These are phyloP conservation scores for Takashimella koratensis DNA, from an alignment of 1,284 basidiomycete species.

Conservation along the genomic window DNA sequence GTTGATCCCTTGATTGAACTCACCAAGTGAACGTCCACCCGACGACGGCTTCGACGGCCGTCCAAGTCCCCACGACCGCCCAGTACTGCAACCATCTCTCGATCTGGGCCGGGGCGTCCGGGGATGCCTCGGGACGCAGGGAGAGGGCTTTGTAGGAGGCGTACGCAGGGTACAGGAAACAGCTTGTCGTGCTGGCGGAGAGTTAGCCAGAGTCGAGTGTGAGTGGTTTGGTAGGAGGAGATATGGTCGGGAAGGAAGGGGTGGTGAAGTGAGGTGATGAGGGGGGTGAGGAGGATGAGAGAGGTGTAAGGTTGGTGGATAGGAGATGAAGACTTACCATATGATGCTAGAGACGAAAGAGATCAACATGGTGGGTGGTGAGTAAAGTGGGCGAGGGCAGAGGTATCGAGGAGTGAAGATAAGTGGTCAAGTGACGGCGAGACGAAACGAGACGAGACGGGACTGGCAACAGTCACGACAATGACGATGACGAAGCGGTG, in stretches of 20 bases:
- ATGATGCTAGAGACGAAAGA: background rate
- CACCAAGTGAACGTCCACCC: constrained; percentile 71
- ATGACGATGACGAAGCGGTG: too few relatives aligned
- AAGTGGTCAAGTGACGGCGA: too few relatives aligned
- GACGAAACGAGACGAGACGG: too few relatives aligned
- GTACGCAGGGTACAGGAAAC: constrained; percentile 51
- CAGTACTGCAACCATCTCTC: constrained; percentile 50
- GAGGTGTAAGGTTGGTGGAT: too few relatives aligned
- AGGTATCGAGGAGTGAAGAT: too few relatives aligned
- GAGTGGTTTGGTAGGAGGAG: background rate
- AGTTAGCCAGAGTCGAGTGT: constrained; percentile 1
- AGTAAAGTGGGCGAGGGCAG: too few relatives aligned
- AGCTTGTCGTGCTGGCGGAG: constrained; percentile 31
- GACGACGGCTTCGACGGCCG: constrained; percentile 64
- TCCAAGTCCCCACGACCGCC: constrained; percentile 61
- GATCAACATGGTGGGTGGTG: background rate
- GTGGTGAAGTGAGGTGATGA: constrained; percentile 8
- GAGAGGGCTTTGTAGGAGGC: constrained; percentile 54
- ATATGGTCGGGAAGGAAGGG: background rate
- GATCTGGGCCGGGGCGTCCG: constrained; percentile 52
- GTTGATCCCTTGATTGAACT: constrained; percentile 41
- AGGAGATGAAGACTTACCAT: background rate
- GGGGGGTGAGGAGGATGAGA: constrained; percentile 9
- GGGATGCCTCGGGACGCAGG: constrained; percentile 57
- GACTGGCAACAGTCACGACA: too few relatives aligned